phyloP scores from a whole-genome alignment of 2,329 filamentous ascomycete genomes.

The Aureobasidium sp. region DNA sequence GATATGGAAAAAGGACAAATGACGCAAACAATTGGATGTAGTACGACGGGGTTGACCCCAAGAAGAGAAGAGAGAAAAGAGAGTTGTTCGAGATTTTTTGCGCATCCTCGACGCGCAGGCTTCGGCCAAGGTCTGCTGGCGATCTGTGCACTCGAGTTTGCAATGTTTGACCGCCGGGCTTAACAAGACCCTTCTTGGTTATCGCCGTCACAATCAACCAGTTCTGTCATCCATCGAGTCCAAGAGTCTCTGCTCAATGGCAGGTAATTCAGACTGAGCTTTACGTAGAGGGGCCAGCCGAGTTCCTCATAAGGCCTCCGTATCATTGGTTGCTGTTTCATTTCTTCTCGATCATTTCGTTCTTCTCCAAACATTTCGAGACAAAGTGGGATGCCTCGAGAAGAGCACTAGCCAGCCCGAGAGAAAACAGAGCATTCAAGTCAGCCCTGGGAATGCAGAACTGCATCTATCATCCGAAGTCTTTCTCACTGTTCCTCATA shows the following conservation, averaged over 20 bases:
- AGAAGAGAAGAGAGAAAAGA: constrained; percentile 33
- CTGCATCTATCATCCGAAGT: neutral
- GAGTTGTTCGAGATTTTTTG: constrained; percentile 12
- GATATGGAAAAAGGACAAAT: constrained; percentile 11
- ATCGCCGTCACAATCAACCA: neutral
- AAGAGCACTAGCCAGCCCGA: neutral
- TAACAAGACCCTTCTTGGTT: constrained; percentile 5
- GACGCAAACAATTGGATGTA: constrained; percentile 11
- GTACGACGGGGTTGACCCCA: constrained; percentile 31
- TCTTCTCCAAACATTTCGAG: neutral
- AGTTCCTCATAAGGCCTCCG: neutral
- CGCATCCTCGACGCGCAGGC: neutral
- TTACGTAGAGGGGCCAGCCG: neutral
- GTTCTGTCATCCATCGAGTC: neutral
- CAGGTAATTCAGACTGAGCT: neutral
- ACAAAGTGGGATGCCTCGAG: neutral
- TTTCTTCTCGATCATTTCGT: neutral
- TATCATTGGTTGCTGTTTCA: neutral
- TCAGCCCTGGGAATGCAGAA: neutral
- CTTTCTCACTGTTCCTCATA: too few relatives aligned
- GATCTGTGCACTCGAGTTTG: neutral
- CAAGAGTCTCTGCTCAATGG: neutral
- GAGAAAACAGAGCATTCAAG: neutral
- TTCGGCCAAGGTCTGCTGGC: neutral
- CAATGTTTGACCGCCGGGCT: neutral